Base-by-base conservation (phyloP, 495 filamentous ascomycete species). In the Patellaria atrata region DNA sequence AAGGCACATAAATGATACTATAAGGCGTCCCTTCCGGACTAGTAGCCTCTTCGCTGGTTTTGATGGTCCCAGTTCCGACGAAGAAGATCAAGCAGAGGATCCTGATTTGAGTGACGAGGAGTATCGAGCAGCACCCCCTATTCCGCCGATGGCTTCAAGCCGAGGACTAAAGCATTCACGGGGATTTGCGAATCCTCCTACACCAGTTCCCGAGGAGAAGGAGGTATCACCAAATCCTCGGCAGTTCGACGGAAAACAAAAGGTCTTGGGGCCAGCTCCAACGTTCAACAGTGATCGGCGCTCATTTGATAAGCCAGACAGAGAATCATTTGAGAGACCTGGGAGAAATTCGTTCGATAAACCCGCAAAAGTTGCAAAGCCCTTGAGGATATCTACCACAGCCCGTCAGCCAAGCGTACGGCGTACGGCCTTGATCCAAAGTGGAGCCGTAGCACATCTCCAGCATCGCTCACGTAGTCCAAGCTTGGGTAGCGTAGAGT, bases 31-130 rank as follows among this genome's bases (percentile, higher is more conserved):
- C 1, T 71, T 75, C 41, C 64, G 80, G 40, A 75, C 79, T 20
- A 84, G 77, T 47, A 86, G 79, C 51, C 60, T 92, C n/a, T 87
- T 89, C 50, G 81, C 81, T 14, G 82, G 81, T 1, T 87, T 91
- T 42, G 68, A 74, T n/a, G 66, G 75, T 34, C 59, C 60, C 5
- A 71, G 65, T 40, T 52, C 59, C 28, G 70, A 70, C 27, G 63
- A 70, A 19, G 61, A 68, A 14, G 50, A 54, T 2, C 45, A 32
- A 9, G 54, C 58, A n/a, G 57, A 55, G 10, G 59, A 64, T 35
- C 56, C 32, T 11, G 47, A 53, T 10, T 4, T 43, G 11, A 67
- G 49, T 38, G 73, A 77, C 43, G 63, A 54, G 11, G 71, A 77
- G 1, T 37, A 29, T 20, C 17, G 33, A 24, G 31, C 33, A 13